A percentile compares a stretch with the other conserved stretches of the same genome.
Evolutionary conservation across 768 basidiomycete genomes (phyloP).

Genomic region (Leccinum disarticulatum): DNA sequence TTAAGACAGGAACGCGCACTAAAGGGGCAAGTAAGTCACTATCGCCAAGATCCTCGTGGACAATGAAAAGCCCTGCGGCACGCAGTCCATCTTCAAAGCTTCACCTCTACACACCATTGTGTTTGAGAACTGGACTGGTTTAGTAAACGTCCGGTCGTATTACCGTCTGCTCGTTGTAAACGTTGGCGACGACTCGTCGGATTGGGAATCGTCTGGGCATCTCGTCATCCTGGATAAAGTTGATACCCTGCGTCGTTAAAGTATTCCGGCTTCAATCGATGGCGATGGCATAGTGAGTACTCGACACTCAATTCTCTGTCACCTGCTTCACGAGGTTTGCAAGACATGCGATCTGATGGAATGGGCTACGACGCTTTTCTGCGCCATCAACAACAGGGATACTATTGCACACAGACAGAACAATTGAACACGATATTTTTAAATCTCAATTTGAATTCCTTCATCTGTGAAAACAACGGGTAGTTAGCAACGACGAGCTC

Average conservation of each 20-base stretch:
- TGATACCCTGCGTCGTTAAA: conserved; percentile 6
- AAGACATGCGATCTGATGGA: conserved; percentile 1
- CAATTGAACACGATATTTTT: background rate
- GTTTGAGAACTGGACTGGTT: conserved; percentile 1
- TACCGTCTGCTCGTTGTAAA: conserved; percentile 3
- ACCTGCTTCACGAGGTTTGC: background rate
- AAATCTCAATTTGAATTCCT: background rate
- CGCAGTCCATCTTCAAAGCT: too few relatives aligned
- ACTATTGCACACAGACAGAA: background rate
- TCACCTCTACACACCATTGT: too few relatives aligned
- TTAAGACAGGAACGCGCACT: too few relatives aligned
- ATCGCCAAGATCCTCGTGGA: too few relatives aligned
- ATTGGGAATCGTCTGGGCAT: conserved; percentile 2
- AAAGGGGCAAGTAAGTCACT: too few relatives aligned
- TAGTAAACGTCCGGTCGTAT: conserved; percentile 7
- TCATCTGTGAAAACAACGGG: background rate
- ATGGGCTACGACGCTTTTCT: background rate
- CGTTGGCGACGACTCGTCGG: background rate
- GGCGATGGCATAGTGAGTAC: background rate
- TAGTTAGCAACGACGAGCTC: background rate
- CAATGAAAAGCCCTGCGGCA: too few relatives aligned
- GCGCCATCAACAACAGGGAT: conserved; percentile 1
- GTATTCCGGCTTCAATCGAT: background rate
- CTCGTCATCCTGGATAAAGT: conserved; percentile 5
- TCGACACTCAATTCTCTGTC: background rate